Evolutionary conservation across 371 early-diverging fungal genomes (phyloP), one percentile per base, ranked within the genome.

Genomic region (Dichotomocladium elegans): DNA sequence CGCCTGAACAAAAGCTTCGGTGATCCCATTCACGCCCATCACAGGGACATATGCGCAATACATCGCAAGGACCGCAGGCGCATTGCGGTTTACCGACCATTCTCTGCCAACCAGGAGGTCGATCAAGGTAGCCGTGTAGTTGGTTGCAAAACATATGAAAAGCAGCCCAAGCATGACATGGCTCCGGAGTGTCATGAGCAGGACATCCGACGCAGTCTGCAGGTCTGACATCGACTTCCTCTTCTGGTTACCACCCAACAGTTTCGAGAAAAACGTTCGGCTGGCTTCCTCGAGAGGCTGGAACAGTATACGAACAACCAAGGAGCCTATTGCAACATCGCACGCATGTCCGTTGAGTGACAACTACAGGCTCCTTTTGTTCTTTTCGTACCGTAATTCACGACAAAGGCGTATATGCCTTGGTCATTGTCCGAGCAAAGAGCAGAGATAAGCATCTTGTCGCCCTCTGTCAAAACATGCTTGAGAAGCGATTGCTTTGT

Each of bases 1-100:
- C 3, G 92, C 89, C 53, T 93, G 94, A 14, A 95, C 83, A 61
- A 94, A 96, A 0, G 90, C 92, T 67, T 98, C 98, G 1, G 92
- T 87, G 42, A 97, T 86, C 1, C 98, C 98, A 61, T 98, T 98
- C 41, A 95, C 55, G 12, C 94, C 96, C 91, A 97, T 89, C 41
- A 96, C 59, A 0, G 97, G 97, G 2, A 98, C 83, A 68, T 93
- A 95, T 41, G 84, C 58, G 53, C 94, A 94, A 61, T 95, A 98
- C 9, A 79, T 61, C 1, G 86, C 73, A 26, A 96, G 67, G 4
- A 77, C 86, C 6, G 70, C 47, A 4, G 79, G 82, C 0, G 85
- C 82, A 35, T 68, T 56, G 0, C 80, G 72, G 19, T 64, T 33
- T 11, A 63, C 63, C 1, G 86, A 80, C 87, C 89, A 87, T 26